Evolutionary conservation across 306 rosid species (phyloP).

Genomic region (Gastrolobium villosum): DNA sequence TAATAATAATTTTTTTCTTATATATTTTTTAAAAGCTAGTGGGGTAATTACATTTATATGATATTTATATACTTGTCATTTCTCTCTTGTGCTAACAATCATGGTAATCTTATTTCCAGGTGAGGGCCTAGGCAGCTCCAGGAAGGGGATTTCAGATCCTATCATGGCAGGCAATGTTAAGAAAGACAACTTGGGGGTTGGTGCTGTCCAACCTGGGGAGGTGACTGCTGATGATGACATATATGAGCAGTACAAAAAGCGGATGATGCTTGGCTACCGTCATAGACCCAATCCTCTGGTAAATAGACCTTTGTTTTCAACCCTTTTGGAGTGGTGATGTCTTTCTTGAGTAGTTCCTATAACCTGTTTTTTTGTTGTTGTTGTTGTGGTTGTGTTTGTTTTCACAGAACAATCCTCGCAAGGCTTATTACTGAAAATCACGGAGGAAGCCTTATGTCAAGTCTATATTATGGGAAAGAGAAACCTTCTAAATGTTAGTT

Average conservation of each 20-base stretch:
- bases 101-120: conserved; percentile 60
- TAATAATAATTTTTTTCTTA: not conserved
- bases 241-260: conserved; percentile 97
- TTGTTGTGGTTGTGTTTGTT: conserved; percentile 28
- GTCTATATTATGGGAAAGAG: conserved; percentile 10
- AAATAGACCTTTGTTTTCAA: conserved; percentile 2
- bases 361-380: conserved; percentile 13
- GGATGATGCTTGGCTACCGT: conserved; percentile 99
- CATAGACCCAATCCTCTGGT: conserved; percentile 98
- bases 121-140: conserved; percentile 96
- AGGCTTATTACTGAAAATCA: conserved; percentile 81
- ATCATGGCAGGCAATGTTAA: conserved; percentile 93
- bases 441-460: conserved; percentile 33
- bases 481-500: conserved; percentile 8
- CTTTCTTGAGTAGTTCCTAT: conserved; percentile 32
- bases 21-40: not conserved
- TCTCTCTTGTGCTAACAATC: conserved; percentile 40
- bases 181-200: conserved; percentile 94
- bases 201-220: conserved; percentile 95
- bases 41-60: conserved; percentile 1
- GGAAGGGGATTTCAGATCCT: conserved; percentile 90
- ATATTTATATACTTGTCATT: not conserved
- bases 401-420: conserved; percentile 94
- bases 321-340: not conserved
- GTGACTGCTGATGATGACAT: conserved; percentile 93